A percentile compares a stretch with the other conserved stretches of the same genome.
Evolutionary conservation across 495 filamentous ascomycete genomes (phyloP).

Genomic region (Xylaria bambusicola): DNA sequence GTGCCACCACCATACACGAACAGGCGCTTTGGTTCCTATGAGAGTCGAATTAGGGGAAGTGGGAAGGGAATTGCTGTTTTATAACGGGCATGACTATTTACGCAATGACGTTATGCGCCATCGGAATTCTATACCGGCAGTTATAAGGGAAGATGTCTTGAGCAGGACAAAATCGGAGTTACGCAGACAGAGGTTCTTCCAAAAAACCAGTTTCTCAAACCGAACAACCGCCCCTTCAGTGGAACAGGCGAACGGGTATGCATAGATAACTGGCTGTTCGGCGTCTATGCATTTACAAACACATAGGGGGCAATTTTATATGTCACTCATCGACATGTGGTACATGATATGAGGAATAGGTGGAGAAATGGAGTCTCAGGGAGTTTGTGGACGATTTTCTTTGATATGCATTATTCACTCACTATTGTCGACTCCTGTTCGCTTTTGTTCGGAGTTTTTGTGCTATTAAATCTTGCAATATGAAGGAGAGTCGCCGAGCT

Average conservation of each 20-base stretch:
- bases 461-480: not conserved
- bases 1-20: constrained; percentile 10
- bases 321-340: not conserved
- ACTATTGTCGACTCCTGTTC: not conserved
- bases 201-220: constrained; percentile 10
- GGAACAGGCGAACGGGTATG: not conserved
- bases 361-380: constrained; percentile 10
- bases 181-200: constrained; percentile 2
- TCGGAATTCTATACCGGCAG: not conserved
- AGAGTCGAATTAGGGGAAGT: no score
- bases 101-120: not conserved
- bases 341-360: not conserved
- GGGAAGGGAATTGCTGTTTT: not conserved
- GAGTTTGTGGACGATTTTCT: not conserved
- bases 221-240: not conserved
- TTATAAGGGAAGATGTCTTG: not conserved
- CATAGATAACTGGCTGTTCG: constrained; percentile 6
- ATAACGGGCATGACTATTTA: not conserved
- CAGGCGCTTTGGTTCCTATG: constrained; percentile 8
- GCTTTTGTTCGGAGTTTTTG: not conserved
- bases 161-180: constrained; percentile 5
- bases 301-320: constrained; percentile 8
- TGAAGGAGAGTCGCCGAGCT: not conserved
- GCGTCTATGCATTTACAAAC: constrained; percentile 17
- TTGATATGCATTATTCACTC: constrained; percentile 5